Evolutionary conservation across 768 basidiomycete genomes (phyloP).

Genomic region (Chalciporus sphaerocephalus): DNA sequence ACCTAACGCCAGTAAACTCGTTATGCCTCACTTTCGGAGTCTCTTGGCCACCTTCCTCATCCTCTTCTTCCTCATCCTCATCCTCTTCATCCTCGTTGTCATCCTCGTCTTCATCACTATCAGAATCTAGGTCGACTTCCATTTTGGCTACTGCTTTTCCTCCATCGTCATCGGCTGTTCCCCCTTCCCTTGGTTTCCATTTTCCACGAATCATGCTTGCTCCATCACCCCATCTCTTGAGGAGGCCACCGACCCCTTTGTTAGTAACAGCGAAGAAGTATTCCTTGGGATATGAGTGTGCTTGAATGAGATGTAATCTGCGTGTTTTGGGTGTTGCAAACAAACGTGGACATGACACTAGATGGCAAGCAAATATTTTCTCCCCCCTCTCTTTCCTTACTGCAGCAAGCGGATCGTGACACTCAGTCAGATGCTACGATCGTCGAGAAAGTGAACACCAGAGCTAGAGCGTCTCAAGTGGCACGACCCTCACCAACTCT

Average conservation of each 20-base stretch:
- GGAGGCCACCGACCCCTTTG: conserved; percentile 78
- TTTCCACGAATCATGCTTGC: conserved; percentile 70
- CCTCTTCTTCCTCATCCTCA: conserved; percentile 18
- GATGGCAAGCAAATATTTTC: conserved; percentile 84
- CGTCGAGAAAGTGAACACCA: conserved; percentile 2
- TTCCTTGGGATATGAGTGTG: conserved; percentile 80
- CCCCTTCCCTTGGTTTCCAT: conserved; percentile 54
- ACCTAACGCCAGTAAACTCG: conserved; percentile 13
- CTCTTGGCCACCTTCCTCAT: conserved; percentile 22
- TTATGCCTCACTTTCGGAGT: conserved; percentile 26
- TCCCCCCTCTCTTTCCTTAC: conserved; percentile 75
- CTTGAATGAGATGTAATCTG: conserved; percentile 75
- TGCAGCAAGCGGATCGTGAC: conserved; percentile 81
- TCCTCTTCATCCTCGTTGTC: conserved; percentile 11
- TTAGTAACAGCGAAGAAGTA: conserved; percentile 92
- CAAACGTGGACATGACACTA: conserved; percentile 50
- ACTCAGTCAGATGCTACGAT: conserved; percentile 74
- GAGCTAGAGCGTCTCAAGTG: not conserved
- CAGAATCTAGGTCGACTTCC: conserved; percentile 22
- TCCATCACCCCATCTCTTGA: conserved; percentile 80
- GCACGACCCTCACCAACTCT: conserved; percentile 58
- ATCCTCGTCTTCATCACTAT: conserved; percentile 17
- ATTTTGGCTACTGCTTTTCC: conserved; percentile 15
- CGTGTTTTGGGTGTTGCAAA: conserved; percentile 74
- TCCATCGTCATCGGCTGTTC: conserved; percentile 11